Conservation (phyloP, 1,284 basidiomycete species). For the Rhodotorula sp. region DNA sequence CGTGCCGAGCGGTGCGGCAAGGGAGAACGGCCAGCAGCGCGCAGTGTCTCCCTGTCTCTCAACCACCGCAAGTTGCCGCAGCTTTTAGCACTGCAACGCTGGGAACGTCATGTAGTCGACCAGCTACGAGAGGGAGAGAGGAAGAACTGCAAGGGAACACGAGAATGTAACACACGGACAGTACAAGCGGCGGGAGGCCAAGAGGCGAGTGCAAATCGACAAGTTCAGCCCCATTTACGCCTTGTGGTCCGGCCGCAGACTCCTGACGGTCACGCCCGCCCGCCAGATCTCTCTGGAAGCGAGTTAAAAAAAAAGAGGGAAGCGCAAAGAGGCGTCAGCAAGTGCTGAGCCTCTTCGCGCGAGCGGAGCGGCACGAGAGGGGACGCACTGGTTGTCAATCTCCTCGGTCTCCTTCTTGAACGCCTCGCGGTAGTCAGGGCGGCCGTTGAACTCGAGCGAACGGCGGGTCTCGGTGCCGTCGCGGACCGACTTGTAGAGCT, state of each 20-base stretch:
- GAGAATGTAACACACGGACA: not conserved
- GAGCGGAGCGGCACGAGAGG: not conserved
- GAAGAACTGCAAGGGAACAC: too few species aligned
- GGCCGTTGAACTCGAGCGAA: slow-evolving; percentile 92
- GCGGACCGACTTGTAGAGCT: slow-evolving; percentile 89
- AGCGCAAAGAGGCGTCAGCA: not conserved
- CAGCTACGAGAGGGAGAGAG: too few species aligned
- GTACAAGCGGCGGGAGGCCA: not conserved
- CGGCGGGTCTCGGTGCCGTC: slow-evolving; percentile 97
- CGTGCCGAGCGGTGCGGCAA: too few species aligned
- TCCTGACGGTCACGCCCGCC: slow-evolving; percentile 67
- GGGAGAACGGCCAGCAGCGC: too few species aligned
- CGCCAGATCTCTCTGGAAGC: slow-evolving; percentile 84
- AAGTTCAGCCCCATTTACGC: not conserved
- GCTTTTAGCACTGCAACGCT: too few species aligned
- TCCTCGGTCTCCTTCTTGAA: slow-evolving; percentile 90
- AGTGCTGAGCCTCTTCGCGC: not conserved
- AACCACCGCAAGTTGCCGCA: too few species aligned
- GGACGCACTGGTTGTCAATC: slow-evolving; percentile 73
- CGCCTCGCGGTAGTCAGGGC: slow-evolving; percentile 89
- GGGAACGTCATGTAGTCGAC: too few species aligned
- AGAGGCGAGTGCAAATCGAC: not conserved
- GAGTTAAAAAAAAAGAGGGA: not conserved
- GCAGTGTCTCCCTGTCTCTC: too few species aligned
- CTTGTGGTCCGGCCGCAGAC: slow-evolving; percentile 43